Conservation (phyloP, 495 filamentous ascomycete genomes). For the Bacidia gigantensis region DNA sequence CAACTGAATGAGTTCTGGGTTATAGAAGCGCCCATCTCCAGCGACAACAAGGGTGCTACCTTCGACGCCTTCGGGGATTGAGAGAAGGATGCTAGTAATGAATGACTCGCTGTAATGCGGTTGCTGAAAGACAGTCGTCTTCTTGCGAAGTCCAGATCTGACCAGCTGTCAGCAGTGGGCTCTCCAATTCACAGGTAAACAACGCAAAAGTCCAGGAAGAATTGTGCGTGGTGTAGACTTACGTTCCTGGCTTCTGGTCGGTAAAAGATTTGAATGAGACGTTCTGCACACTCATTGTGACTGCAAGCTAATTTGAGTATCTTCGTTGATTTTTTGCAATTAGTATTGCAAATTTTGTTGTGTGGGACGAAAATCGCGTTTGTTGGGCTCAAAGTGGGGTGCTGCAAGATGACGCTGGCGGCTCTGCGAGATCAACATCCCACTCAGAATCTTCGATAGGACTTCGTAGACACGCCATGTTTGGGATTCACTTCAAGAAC, state of each 20-base stretch:
- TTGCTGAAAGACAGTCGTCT: slow-evolving; percentile 95
- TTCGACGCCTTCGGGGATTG: slow-evolving; percentile 87
- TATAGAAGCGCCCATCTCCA: slow-evolving; percentile 94
- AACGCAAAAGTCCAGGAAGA: slow-evolving; percentile 22
- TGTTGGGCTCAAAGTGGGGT: not conserved
- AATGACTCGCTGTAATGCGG: slow-evolving; percentile 92
- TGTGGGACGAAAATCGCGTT: not conserved
- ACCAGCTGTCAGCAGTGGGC: slow-evolving; percentile 4
- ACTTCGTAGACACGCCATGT: too few relatives aligned
- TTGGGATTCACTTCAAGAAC: slow-evolving; percentile 26
- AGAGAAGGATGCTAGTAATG: slow-evolving; percentile 79
- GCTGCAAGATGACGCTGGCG: not conserved
- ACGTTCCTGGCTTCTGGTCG: slow-evolving; percentile 99
- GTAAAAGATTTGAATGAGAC: slow-evolving; percentile 67
- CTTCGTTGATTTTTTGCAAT: too few relatives aligned
- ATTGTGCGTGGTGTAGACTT: slow-evolving; percentile 34
- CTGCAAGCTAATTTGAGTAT: too few relatives aligned
- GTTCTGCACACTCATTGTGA: slow-evolving; percentile 55
- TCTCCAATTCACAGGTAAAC: slow-evolving; percentile 1
- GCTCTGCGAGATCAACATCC: too few relatives aligned
- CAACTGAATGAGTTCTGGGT: slow-evolving; percentile 86
- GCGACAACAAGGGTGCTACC: slow-evolving; percentile 89
- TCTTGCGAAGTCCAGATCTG: slow-evolving; percentile 95
- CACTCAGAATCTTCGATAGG: not conserved
- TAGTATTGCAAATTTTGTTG: not conserved